Conservation (phyloP, 2,329 filamentous ascomycete genomes). For the Alternaria hordeiaustralica region DNA sequence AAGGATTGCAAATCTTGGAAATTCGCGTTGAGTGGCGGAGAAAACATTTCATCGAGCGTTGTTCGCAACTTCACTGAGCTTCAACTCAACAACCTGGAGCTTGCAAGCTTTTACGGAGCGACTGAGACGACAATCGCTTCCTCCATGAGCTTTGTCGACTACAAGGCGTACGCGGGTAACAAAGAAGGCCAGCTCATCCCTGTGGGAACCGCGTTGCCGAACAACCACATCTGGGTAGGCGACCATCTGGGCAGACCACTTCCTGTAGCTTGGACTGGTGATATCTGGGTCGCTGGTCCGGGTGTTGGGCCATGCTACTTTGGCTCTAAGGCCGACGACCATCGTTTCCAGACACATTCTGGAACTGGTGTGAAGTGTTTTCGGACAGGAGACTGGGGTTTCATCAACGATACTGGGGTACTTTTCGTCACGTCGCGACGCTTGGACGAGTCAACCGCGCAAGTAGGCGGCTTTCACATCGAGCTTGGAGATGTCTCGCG, state of each 20-base stretch:
- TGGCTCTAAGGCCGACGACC: background rate
- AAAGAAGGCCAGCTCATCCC: slow-evolving; percentile 1
- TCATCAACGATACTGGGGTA: background rate
- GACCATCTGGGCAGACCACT: background rate
- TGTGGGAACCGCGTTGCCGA: background rate
- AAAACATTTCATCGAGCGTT: background rate
- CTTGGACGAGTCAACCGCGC: background rate
- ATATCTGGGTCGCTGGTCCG: background rate
- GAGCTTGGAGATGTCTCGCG: background rate
- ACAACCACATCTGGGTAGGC: background rate
- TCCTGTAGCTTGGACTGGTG: slow-evolving; percentile 1
- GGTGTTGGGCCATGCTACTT: background rate
- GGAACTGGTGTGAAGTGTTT: background rate
- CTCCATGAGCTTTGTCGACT: background rate
- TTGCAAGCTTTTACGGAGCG: background rate
- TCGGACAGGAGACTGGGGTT: background rate
- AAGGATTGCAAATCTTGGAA: background rate
- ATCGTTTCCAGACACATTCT: background rate
- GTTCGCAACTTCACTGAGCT: background rate
- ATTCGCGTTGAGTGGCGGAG: background rate
- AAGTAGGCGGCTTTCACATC: background rate
- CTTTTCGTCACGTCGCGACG: background rate
- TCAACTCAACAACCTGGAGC: background rate
- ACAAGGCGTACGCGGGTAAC: background rate
- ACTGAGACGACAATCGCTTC: background rate